phyloP scores from a whole-genome alignment of 352 stramenopile genomes.

The Thraustochytrium striatum region DNA sequence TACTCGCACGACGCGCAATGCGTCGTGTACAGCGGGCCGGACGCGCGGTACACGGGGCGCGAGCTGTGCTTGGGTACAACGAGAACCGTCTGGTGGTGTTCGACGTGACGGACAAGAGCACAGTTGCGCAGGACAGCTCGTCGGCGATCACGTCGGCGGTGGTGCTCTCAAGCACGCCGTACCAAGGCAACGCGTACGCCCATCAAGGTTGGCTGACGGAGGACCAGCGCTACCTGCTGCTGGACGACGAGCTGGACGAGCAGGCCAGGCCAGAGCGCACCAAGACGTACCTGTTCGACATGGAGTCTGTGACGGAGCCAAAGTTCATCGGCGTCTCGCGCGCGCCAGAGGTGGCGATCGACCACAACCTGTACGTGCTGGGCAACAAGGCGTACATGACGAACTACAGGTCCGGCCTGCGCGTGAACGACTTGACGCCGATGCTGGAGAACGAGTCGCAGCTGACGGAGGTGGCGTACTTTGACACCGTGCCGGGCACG shows the following conservation, averaged over 20 bases:
- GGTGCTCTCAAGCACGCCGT: background rate
- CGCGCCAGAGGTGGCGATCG: background rate
- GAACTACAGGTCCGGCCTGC: slow-evolving; percentile 53
- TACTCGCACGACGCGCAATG: slow-evolving; percentile 55
- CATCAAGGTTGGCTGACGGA: slow-evolving; percentile 56
- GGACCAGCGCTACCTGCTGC: slow-evolving; percentile 51
- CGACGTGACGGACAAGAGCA: slow-evolving; percentile 54
- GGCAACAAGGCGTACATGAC: slow-evolving; percentile 52
- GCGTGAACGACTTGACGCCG: slow-evolving; percentile 37
- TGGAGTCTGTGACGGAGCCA: background rate
- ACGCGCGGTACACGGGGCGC: slow-evolving; percentile 13
- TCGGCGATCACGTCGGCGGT: background rate
- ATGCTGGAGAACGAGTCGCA: background rate
- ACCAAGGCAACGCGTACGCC: slow-evolving; percentile 41
- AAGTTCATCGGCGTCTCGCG: background rate
- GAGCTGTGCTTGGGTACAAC: slow-evolving; percentile 56
- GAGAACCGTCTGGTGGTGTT: slow-evolving; percentile 48
- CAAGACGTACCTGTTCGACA: slow-evolving; percentile 3
- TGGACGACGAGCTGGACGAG: slow-evolving; percentile 53
- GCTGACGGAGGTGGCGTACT: slow-evolving; percentile 35
- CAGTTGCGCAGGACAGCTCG: background rate
- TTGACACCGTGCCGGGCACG: slow-evolving; percentile 25
- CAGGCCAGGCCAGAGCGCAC: background rate
- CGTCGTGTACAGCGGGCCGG: slow-evolving; percentile 53
- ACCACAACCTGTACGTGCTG: too few species aligned